Base-by-base conservation (phyloP, 2,329 filamentous ascomycete genomes). In the Basipetospora chlamydospora region DNA sequence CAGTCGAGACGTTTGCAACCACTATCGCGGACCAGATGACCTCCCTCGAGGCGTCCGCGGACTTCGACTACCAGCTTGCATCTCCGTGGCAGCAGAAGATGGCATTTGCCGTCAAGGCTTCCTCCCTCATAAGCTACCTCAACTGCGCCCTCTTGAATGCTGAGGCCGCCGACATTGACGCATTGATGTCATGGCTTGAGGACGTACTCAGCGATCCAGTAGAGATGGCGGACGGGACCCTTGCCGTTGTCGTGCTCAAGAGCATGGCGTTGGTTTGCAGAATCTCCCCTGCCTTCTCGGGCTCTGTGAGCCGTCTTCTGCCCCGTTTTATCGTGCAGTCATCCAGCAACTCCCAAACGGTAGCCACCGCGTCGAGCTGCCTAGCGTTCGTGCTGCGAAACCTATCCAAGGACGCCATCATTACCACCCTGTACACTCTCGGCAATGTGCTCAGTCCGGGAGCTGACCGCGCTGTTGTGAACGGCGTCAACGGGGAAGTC, bases 381-480 rank as follows among this genome's bases (percentile, higher is more conserved):
- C 64, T 98, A 23, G 86, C 87, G 2, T 80, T 78, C 45, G 76
- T 92, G 13, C 63, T 98, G 38, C 79, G 78, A 46, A 68, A 80
- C 48, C 67, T 96, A 10, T 93, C 90, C 2, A 82, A 93, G 47
- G 90, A 98, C 61, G 80, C 86, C 25, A 73, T 94, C 25, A 96
- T 98, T 45, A 93, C 87, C 5, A 96, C 87, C 1, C 64, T 98
- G 8, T 98, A 98, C 58, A 90, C 86, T 1, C 67, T 98, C n/a
- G 90, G 90, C 15, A 98, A 98, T 52, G 80, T 94, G 4, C 66
- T 98, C 11, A 95, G 86, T 47, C 78, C 85, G 5, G 75, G 72
- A 32, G 66, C 67, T 11, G 72, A 71, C 39, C 59, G 63, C 28
- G 63, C 58, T 30, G 60, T 68, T 37, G 62, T 63, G 22, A 74